Evolutionary conservation across 2,329 filamentous ascomycete genomes (phyloP), one percentile per base, ranked within the genome.

Genomic region (Stagonosporopsis cucurbitacearum): DNA sequence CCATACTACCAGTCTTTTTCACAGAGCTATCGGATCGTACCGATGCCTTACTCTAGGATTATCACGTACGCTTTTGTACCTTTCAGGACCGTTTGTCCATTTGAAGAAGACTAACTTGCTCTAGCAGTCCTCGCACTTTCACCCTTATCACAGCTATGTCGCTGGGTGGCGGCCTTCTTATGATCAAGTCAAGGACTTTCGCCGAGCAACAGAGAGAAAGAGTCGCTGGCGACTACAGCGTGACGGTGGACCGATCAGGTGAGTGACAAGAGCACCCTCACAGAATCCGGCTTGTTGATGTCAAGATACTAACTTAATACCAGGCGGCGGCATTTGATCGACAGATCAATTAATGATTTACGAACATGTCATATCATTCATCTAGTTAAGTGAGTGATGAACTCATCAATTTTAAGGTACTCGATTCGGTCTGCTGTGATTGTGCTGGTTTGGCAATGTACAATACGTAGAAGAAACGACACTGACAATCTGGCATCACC

Each of bases 181-280:
- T 71, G 30, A 25, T 75, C 22, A 76, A 72, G 50, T 70, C 72
- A 20, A 67, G 59, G 37, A 54, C 66, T 2, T 35, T 73, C 17
- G 63, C 67, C 8, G 60, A 59, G n/a, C 71, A 70, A 53, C 66
- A 68, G 54, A 61, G 65, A 32, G 65, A 73, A 36, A 65, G 63
- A 35, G 56, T 58, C 11, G 60, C 47, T 19, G 71, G 73, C 15
- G 72, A 76, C 50, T 76, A 74, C 46, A 72, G 67, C 17, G 73
- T 76, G 13, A 62, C 68, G 13, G 71, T 75, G 19, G 70, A 75
- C 33, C 60, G 73, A 45, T 76, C 73, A 19, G 73, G 73, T 74
- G 61, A 19, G 41, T 52, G 25, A 6, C 13, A 6, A 5, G 22
- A 5, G 33, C 26, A 25, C 22, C 13, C 9, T 32, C 23, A 15